Evolutionary conservation across 208 protist species (phyloP), one percentile per base, ranked within the genome.

Genomic region (Leishmania aethiopica): DNA sequence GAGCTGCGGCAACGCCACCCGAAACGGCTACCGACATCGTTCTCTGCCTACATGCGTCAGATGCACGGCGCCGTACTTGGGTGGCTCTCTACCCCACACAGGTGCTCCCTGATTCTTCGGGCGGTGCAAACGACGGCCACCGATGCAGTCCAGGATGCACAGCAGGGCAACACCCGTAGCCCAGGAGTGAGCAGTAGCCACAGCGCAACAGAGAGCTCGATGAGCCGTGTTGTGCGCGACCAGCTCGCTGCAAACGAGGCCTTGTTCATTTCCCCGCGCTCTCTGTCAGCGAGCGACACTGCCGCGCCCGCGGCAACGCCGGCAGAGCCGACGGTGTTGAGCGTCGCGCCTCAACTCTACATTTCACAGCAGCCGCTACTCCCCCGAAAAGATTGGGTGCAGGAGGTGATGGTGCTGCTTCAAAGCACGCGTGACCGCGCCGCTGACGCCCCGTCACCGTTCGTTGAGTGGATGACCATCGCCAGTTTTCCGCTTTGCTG

Each of bases 51-150:
- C 81, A 87, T 96, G 76, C 51, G 86, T 3, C 69, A 81, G 35
- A 74, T 82, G 47, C 91, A 96, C 71, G 77, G 59, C 17, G 77
- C 67, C 32, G 83, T 95, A 32, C 79, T 95, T 49, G 83, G 73
- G n/a, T 95, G 92, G 91, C 81, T 93, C 69, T 84, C 89, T 2
- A 51, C 81, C 25, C 91, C 95, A 32, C 95, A 97, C 85, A 47
- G 83, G 0, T 83, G 87, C 72, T 94, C 91, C 6, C 84, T 83
- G 37, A 53, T 86, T 7, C 28, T 86, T 45, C 71, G 42, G 15
- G 53, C 73, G 35, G 35, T 77, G 73, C 51, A 64, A 32, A 19
- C 5, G 28, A 47, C 51, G 6, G 15, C 32, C 7, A 32, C 19
- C 73, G 22, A 55, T 42, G n/a, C 49, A 3, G n/a, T n/a, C 15